Conservation (phyloP, 2,329 filamentous ascomycete species). For the Venturia nashicola region DNA sequence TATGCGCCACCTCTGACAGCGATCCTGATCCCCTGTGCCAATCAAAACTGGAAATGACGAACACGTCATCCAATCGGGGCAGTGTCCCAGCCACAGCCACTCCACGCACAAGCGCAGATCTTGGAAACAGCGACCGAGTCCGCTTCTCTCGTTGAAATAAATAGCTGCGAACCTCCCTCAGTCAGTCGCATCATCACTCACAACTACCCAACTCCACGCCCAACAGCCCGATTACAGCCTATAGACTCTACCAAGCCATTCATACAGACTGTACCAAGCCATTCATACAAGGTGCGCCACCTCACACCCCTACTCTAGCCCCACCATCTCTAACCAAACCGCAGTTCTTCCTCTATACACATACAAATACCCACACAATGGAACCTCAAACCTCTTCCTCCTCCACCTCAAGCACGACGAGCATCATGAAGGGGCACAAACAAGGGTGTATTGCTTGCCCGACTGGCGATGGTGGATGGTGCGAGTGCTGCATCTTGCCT, state of each 20-base stretch:
- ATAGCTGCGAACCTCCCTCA: not conserved
- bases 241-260: not conserved
- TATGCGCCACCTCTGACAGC: not conserved
- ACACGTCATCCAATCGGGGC: not conserved
- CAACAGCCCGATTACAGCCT: not conserved
- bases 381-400: constrained; percentile 7
- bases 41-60: not conserved
- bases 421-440: constrained; percentile 8
- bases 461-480: constrained; percentile 9
- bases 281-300: not conserved
- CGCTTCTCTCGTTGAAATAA: not conserved
- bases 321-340: not conserved
- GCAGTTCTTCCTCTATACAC: not conserved
- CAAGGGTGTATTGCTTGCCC: constrained; percentile 9
- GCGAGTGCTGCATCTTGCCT: constrained; percentile 8
- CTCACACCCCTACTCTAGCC: not conserved
- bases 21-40: not conserved
- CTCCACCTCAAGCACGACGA: not conserved
- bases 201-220: not conserved
- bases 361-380: not conserved
- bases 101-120: not conserved
- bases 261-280: not conserved
- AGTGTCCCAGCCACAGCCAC: not conserved
- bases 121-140: not conserved
- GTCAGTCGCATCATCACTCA: not conserved